Evolutionary conservation across 805 yeast genomes (phyloP).

Genomic region (Candida xiaguanensis): DNA sequence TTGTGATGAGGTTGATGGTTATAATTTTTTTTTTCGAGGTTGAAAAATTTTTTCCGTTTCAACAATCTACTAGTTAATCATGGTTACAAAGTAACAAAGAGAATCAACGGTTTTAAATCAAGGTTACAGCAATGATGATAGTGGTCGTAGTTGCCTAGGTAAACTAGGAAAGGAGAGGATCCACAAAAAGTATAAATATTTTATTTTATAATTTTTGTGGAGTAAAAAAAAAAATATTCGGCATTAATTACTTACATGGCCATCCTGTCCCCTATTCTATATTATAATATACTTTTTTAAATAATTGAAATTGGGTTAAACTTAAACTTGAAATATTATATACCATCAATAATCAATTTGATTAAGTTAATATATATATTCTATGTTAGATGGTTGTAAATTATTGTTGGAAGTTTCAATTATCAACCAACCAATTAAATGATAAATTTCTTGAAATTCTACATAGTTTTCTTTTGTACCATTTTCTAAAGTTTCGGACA

Average conservation of each 20-base stretch:
- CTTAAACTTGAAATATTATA: too few species aligned
- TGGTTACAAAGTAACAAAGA: background rate
- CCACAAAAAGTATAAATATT: too few species aligned
- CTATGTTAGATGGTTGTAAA: background rate
- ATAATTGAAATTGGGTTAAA: too few species aligned
- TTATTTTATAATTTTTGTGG: too few species aligned
- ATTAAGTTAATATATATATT: background rate
- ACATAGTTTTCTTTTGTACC: background rate
- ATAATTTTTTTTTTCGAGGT: background rate
- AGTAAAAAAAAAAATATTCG: too few species aligned
- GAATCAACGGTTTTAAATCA: background rate
- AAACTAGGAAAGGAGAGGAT: background rate
- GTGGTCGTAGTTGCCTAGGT: background rate
- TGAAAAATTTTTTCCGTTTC: background rate
- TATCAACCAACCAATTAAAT: background rate
- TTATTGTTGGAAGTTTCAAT: background rate
- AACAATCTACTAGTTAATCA: too few species aligned
- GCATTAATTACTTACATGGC: too few species aligned
- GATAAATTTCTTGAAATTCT: too few species aligned
- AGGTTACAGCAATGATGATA: too few species aligned
- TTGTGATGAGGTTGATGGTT: slow-evolving; percentile 1
- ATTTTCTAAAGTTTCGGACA: background rate
- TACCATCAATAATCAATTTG: too few species aligned
- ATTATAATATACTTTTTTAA: too few species aligned
- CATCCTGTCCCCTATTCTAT: too few species aligned